phyloP scores from a whole-genome alignment of 345 rosid species.

The Conringia planisiliqua region DNA sequence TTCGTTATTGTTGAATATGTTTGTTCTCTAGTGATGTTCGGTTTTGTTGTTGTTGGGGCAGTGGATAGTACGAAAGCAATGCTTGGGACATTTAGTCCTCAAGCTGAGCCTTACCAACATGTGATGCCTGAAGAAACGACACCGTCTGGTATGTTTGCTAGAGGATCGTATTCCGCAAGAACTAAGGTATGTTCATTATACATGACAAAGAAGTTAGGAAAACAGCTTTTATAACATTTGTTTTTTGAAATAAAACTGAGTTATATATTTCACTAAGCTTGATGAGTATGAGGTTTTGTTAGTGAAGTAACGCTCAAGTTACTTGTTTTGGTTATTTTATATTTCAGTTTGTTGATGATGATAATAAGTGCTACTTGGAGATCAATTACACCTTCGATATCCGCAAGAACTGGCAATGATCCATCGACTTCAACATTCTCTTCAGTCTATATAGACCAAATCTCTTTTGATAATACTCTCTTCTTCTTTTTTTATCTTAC shows the following conservation, averaged over 20 bases:
- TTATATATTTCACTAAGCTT: neutral
- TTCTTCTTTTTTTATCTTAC: neutral
- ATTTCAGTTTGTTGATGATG: conserved; percentile 78
- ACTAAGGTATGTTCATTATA: conserved; percentile 49
- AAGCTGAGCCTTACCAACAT: conserved; percentile 72
- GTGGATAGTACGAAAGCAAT: conserved; percentile 85
- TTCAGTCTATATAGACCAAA: conserved; percentile 12
- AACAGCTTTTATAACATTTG: too few species aligned
- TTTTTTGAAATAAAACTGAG: neutral
- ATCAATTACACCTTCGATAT: conserved; percentile 91
- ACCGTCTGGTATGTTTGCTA: conserved; percentile 86
- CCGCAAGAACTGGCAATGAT: conserved; percentile 65
- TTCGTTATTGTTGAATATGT: neutral
- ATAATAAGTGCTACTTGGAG: conserved; percentile 80
- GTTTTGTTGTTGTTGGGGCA: conserved; percentile 21
- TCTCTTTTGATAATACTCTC: neutral
- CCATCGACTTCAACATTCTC: neutral
- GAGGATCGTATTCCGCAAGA: conserved; percentile 84
- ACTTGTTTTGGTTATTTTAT: neutral
- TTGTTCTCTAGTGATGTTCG: neutral
- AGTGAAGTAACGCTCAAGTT: neutral
- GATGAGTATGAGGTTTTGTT: neutral
- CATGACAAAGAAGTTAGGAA: neutral
- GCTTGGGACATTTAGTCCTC: conserved; percentile 96
- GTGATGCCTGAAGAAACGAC: conserved; percentile 80